phyloP scores from a whole-genome alignment of 768 basidiomycete species.

The Mycena sanguinolenta region DNA sequence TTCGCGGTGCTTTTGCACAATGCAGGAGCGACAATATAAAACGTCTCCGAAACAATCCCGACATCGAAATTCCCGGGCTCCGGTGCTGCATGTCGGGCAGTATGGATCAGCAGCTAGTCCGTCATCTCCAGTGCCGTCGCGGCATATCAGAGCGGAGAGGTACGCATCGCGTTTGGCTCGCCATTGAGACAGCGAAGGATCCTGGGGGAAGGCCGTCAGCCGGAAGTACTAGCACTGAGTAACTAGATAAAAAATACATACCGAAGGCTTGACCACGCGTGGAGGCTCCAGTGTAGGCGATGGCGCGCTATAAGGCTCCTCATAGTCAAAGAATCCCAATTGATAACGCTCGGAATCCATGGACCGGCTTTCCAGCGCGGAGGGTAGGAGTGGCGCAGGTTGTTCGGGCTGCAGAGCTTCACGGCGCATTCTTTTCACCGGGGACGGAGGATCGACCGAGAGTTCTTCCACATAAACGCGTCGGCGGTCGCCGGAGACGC shows the following conservation, averaged over 20 bases:
- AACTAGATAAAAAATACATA: background rate
- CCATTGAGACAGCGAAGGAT: background rate
- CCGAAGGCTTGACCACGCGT: background rate
- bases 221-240: background rate
- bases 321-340: too few species aligned
- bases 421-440: background rate
- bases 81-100: background rate
- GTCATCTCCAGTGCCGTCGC: background rate
- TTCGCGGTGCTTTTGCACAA: background rate
- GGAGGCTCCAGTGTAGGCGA: too few species aligned
- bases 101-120: too few species aligned
- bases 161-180: background rate
- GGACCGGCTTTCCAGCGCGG: background rate
- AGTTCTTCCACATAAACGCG: background rate
- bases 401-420: background rate
- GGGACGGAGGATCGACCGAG: background rate
- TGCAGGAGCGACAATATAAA: background rate
- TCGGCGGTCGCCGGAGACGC: slow-evolving; percentile 1
- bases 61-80: background rate
- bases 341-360: background rate
- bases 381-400: background rate
- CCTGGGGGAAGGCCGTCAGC: background rate
- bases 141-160: background rate
- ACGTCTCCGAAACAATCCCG: background rate
- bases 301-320: background rate